Evolutionary conservation across 2,329 filamentous ascomycete species (phyloP).

Genomic region (Apiospora phragmitis): DNA sequence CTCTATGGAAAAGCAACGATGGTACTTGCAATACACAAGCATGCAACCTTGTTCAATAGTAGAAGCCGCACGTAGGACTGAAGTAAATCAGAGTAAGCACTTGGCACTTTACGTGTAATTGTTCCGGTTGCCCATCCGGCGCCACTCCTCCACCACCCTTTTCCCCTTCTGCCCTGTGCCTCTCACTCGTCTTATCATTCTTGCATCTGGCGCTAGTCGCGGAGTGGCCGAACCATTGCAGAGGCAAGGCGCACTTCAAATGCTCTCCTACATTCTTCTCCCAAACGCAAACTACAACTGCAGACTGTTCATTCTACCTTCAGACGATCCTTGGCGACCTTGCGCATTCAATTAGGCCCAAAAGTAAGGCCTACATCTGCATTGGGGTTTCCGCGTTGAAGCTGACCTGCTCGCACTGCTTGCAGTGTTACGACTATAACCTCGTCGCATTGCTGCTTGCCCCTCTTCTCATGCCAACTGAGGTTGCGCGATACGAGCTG

Average conservation of each 20-base stretch:
- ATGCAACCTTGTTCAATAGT: neutral
- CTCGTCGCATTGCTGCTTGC: neutral
- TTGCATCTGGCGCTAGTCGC: conserved; percentile 1
- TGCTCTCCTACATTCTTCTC: neutral
- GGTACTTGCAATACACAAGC: neutral
- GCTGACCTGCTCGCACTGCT: neutral
- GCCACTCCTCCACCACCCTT: neutral
- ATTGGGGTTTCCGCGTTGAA: neutral
- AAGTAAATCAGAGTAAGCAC: conserved; percentile 1
- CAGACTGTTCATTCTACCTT: neutral
- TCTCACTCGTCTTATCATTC: neutral
- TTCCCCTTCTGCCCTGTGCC: neutral
- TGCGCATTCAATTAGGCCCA: neutral
- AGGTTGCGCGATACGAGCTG: neutral
- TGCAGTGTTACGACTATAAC: neutral
- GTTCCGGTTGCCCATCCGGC: neutral
- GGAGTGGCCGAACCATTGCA: neutral
- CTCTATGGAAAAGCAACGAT: neutral
- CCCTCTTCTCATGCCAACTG: neutral
- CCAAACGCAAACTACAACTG: neutral
- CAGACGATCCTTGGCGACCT: neutral
- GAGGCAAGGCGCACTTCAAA: neutral
- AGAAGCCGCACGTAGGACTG: neutral
- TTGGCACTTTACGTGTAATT: neutral
- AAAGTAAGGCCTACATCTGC: neutral